phyloP scores from a whole-genome alignment of 2,329 filamentous ascomycete species.

The Penicillium palitans region DNA sequence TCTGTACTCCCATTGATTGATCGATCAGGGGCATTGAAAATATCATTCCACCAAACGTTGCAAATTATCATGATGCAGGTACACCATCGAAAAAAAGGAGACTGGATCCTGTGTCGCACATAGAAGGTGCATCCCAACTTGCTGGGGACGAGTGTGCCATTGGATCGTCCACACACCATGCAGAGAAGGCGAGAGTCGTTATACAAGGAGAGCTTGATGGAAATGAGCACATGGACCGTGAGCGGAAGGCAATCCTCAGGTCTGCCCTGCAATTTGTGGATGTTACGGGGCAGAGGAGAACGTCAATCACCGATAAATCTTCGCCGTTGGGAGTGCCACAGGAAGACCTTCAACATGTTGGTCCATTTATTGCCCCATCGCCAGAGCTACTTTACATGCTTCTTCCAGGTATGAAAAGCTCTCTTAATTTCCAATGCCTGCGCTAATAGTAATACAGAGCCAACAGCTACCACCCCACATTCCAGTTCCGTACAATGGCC shows the following conservation, averaged over 20 bases:
- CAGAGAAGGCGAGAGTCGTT: constrained; percentile 25
- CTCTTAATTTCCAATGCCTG: neutral
- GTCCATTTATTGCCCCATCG: constrained; percentile 18
- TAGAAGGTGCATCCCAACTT: constrained; percentile 5
- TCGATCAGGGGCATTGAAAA: neutral
- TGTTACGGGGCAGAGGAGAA: constrained; percentile 11
- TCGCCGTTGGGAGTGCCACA: neutral
- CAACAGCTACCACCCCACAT: neutral
- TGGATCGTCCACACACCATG: constrained; percentile 25
- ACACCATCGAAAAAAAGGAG: constrained; percentile 9
- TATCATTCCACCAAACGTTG: neutral
- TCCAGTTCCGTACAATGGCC: constrained; percentile 24
- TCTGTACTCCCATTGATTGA: neutral
- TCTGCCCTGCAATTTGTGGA: constrained; percentile 27
- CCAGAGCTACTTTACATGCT: constrained; percentile 30
- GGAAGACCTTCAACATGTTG: constrained; percentile 5
- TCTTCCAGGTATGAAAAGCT: constrained; percentile 13
- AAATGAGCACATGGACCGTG: constrained; percentile 18
- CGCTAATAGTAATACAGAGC: constrained; percentile 12
- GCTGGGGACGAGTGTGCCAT: constrained; percentile 7
- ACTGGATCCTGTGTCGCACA: neutral
- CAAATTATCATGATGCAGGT: neutral
- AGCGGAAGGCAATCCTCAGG: constrained; percentile 22
- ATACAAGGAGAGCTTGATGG: constrained; percentile 27
- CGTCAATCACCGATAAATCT: neutral